A percentile compares a stretch with the other conserved stretches of the same genome.
Evolutionary conservation across 176 grass and related monocot genomes (phyloP).

Genomic region (Oryza coarctata): DNA sequence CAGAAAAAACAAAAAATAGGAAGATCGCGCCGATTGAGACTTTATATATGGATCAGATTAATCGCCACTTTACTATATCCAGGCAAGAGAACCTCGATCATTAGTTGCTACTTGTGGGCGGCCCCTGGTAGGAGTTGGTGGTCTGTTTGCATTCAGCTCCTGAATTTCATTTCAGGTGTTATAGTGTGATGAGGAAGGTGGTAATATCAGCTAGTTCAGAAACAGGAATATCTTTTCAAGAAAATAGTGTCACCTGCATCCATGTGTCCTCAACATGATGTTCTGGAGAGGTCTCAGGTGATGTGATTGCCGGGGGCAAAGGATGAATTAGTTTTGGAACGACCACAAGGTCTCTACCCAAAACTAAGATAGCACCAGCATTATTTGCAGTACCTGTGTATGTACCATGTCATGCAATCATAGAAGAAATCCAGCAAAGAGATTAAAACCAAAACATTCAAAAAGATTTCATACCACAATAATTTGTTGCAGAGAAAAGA

Average conservation of each 20-base stretch:
- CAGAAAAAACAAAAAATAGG: constrained; percentile 12
- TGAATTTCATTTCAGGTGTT: constrained; percentile 30
- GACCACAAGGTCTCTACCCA: constrained; percentile 98
- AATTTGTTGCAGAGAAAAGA: constrained; percentile 99
- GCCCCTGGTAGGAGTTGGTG: constrained; percentile 92
- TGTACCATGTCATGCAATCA: constrained; percentile 28
- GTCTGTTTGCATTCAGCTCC: constrained; percentile 99
- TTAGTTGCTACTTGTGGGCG: constrained; percentile 74
- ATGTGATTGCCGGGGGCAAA: constrained; percentile 91
- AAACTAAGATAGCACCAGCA: constrained; percentile 95
- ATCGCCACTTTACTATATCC: constrained; percentile 74
- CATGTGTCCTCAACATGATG: constrained; percentile 96
- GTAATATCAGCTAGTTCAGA: constrained; percentile 13
- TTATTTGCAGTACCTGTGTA: constrained; percentile 95
- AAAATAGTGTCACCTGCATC: constrained; percentile 77
- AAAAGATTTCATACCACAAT: constrained; percentile 68
- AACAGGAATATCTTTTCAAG: background rate
- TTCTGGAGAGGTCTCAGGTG: constrained; percentile 84
- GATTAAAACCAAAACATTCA: background rate
- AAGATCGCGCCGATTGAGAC: constrained; percentile 34
- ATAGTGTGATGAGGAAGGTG: background rate
- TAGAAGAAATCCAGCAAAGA: background rate
- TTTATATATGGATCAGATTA: constrained; percentile 43
- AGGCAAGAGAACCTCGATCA: constrained; percentile 89
- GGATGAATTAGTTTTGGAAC: constrained; percentile 99